Evolutionary conservation across 2,329 filamentous ascomycete species (phyloP).

Genomic region (Rhinocladiella similis): DNA sequence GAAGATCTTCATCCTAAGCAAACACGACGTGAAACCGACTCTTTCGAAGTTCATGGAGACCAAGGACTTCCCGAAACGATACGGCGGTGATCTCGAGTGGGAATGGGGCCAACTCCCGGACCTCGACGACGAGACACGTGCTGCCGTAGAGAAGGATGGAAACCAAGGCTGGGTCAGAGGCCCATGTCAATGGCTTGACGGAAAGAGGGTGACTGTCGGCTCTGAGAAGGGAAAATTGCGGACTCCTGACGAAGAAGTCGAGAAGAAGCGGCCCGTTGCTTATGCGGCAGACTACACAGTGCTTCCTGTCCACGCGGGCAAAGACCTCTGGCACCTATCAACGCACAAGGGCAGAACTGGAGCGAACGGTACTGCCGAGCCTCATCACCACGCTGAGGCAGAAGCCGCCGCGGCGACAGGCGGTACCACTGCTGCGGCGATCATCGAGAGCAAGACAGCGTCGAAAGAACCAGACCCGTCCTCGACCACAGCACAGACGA

Average conservation of each 20-base stretch:
- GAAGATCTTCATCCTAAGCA: constrained; percentile 88
- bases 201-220: constrained; percentile 28
- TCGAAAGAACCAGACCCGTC: constrained; percentile 3
- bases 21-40: constrained; percentile 71
- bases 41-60: constrained; percentile 79
- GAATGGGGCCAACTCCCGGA: constrained; percentile 73
- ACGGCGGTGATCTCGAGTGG: constrained; percentile 84
- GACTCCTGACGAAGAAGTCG: constrained; percentile 19
- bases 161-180: constrained; percentile 30
- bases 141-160: constrained; percentile 29
- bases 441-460: constrained; percentile 12
- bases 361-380: constrained; percentile 12
- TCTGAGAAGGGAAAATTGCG: constrained; percentile 28
- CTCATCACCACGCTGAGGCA: constrained; percentile 22
- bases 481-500: neutral
- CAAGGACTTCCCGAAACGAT: constrained; percentile 81
- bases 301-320: constrained; percentile 24
- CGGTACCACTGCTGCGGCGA: constrained; percentile 13
- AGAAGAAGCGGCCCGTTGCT: constrained; percentile 26
- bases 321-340: constrained; percentile 16
- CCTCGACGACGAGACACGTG: constrained; percentile 57
- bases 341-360: neutral
- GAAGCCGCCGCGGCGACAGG: constrained; percentile 4
- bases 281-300: constrained; percentile 29
- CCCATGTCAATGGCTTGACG: constrained; percentile 29